These are phyloP conservation scores for Emericellopsis atlantica DNA, from an alignment of 2,329 filamentous ascomycete species.

Conservation along the genomic window DNA sequence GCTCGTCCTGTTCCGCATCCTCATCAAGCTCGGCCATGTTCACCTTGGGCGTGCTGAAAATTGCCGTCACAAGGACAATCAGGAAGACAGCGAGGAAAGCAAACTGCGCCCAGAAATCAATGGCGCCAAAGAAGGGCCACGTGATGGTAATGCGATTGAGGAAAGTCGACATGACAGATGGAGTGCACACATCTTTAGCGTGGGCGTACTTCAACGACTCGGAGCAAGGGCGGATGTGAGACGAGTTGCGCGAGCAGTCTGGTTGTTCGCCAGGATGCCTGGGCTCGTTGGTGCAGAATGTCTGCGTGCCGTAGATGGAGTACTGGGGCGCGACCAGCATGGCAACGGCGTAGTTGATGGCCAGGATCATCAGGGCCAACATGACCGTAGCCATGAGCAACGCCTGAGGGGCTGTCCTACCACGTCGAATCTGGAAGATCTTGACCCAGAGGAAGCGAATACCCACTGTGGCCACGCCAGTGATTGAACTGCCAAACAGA, in stretches of 20 bases:
- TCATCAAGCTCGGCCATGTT: slow-evolving; percentile 71
- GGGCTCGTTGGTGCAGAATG: slow-evolving; percentile 69
- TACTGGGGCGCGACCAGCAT: slow-evolving; percentile 97
- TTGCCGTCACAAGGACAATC: slow-evolving; percentile 63
- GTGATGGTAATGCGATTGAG: slow-evolving; percentile 86
- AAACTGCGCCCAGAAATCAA: slow-evolving; percentile 97
- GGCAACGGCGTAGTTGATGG: slow-evolving; percentile 82
- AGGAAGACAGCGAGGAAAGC: slow-evolving; percentile 77
- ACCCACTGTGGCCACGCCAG: slow-evolving; percentile 74
- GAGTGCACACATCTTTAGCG: slow-evolving; percentile 77
- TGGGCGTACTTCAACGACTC: slow-evolving; percentile 59
- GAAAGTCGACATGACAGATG: slow-evolving; percentile 83
- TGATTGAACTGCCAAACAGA: slow-evolving; percentile 79
- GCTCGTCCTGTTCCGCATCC: slow-evolving; percentile 82
- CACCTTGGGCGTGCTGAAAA: slow-evolving; percentile 70
- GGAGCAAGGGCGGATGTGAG: slow-evolving; percentile 70
- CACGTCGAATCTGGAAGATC: slow-evolving; percentile 82
- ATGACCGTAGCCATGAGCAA: slow-evolving; percentile 84
- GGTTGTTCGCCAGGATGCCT: slow-evolving; percentile 51
- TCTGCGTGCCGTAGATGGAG: slow-evolving; percentile 86
- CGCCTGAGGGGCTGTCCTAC: slow-evolving; percentile 82
- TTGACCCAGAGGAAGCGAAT: slow-evolving; percentile 95
- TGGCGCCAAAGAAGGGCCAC: slow-evolving; percentile 84
- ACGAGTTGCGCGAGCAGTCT: slow-evolving; percentile 59
- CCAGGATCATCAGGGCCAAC: slow-evolving; percentile 78